These are phyloP conservation scores for Posidonia australis DNA, from an alignment of 106 monocot species.

Conservation along the genomic window DNA sequence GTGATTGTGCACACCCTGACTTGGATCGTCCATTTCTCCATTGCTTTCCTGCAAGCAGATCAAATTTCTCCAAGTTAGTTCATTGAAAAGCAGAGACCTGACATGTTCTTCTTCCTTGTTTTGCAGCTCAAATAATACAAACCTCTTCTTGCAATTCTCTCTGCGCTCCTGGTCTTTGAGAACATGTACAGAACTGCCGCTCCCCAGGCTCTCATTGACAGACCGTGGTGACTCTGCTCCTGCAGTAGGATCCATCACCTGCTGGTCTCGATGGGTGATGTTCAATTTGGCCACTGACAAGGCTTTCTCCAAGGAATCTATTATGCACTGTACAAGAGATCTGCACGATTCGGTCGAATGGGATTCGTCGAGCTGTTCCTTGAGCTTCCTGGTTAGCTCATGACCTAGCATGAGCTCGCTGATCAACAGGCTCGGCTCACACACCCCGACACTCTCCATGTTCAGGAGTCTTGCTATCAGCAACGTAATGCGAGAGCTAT, in stretches of 20 bases:
- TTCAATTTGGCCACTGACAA: conserved; percentile 13
- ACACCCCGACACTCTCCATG: conserved; percentile 9
- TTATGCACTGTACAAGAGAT: conserved; percentile 9
- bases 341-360: conserved; percentile 2
- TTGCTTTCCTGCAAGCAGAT: conserved; percentile 20
- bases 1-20: conserved; percentile 5
- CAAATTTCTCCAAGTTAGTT: conserved; percentile 1
- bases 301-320: conserved; percentile 8
- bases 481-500: not conserved
- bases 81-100: not conserved
- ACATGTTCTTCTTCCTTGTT: not conserved
- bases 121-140: not conserved
- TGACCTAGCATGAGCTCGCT: conserved; percentile 8
- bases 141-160: conserved; percentile 57
- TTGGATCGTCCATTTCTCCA: conserved; percentile 18
- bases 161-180: conserved; percentile 18
- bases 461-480: not conserved
- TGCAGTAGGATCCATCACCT: not conserved
- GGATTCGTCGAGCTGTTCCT: conserved; percentile 8
- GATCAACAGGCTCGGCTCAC: conserved; percentile 6
- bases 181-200: not conserved
- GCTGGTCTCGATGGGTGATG: not conserved
- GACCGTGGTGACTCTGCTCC: conserved; percentile 12
- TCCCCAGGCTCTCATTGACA: conserved; percentile 8
- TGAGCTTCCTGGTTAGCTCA: conserved; percentile 26